Evolutionary conservation across 2,329 filamentous ascomycete genomes (phyloP).

Genomic region (Xylariaceae sp.): DNA sequence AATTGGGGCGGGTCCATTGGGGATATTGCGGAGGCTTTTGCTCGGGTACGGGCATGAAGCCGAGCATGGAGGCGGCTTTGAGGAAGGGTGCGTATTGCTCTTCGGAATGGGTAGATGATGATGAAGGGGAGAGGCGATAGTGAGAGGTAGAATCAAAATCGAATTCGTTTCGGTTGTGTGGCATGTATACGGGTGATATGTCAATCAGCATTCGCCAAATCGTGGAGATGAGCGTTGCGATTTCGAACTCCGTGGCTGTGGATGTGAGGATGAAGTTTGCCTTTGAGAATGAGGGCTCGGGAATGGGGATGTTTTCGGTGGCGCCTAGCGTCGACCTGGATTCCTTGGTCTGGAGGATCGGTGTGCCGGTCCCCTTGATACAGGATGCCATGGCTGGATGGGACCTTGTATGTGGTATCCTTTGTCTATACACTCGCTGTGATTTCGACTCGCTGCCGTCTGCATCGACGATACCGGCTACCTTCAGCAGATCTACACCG

Average conservation of each 20-base stretch:
- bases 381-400: slow-evolving; percentile 25
- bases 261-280: slow-evolving; percentile 55
- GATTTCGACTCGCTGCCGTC: slow-evolving; percentile 33
- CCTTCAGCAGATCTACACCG: slow-evolving; percentile 51
- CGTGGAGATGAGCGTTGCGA: slow-evolving; percentile 47
- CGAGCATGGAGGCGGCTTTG: slow-evolving; percentile 25
- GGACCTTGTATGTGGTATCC: slow-evolving; percentile 8
- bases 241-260: slow-evolving; percentile 49
- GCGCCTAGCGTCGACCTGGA: slow-evolving; percentile 1
- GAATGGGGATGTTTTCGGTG: slow-evolving; percentile 1
- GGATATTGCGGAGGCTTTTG: neutral
- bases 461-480: slow-evolving; percentile 51
- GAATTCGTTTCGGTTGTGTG: slow-evolving; percentile 31
- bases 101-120: slow-evolving; percentile 16
- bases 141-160: slow-evolving; percentile 2
- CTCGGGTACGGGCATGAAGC: slow-evolving; percentile 15
- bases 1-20: neutral
- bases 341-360: slow-evolving; percentile 12
- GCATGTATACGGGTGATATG: slow-evolving; percentile 43
- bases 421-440: slow-evolving; percentile 13
- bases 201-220: slow-evolving; percentile 47
- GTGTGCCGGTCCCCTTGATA: slow-evolving; percentile 14
- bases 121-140: slow-evolving; percentile 15
- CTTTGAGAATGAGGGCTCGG: slow-evolving; percentile 39
- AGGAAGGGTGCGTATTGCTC: slow-evolving; percentile 24